Conservation (phyloP, 805 yeast species). For the Saturnispora dispora region DNA sequence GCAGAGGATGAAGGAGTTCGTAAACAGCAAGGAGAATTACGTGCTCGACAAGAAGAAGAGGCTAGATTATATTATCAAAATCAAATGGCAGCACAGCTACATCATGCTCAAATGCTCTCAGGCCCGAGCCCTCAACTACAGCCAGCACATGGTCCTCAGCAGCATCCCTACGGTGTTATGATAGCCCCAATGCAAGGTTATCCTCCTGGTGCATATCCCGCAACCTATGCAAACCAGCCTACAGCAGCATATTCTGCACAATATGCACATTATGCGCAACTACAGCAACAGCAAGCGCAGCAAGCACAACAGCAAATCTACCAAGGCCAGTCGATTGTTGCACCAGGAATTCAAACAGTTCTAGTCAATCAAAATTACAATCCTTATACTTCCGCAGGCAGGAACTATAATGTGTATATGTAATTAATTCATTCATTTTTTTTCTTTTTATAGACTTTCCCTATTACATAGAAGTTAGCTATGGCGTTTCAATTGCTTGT, state of each 20-base stretch:
- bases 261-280: neutral
- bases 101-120: neutral
- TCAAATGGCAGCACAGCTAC: neutral
- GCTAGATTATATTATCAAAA: neutral
- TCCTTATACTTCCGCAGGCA: neutral
- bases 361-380: neutral
- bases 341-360: neutral
- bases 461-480: neutral
- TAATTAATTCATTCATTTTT: neutral
- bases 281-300: neutral
- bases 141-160: neutral
- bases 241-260: neutral
- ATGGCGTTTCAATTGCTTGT: neutral
- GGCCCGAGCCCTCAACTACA: neutral
- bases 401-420: neutral
- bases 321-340: neutral
- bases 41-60: slow-evolving; percentile 4
- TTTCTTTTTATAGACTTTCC: neutral
- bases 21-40: slow-evolving; percentile 2
- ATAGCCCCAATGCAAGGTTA: neutral
- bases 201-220: neutral
- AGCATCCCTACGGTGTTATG: neutral
- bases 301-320: neutral
- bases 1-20: neutral
- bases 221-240: neutral